Base-by-base conservation (phyloP, 2,329 filamentous ascomycete species). In the Pseudogymnoascus sp. region DNA sequence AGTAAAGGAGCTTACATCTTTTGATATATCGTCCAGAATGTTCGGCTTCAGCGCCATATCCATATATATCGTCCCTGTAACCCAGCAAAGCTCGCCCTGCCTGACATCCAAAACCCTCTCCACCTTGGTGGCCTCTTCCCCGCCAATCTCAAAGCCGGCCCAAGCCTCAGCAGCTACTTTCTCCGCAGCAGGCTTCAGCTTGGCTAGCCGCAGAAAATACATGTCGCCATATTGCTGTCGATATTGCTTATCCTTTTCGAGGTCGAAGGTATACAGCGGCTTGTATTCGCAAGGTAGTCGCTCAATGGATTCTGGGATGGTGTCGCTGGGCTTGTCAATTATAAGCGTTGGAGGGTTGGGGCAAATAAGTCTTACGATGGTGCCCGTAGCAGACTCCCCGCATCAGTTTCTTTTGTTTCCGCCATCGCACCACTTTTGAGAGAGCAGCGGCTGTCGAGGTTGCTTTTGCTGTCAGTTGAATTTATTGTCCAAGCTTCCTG, bases 171-270 rank as follows among this genome's bases (percentile, higher is more conserved):
- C 76, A 0, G 93, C 93, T 60, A 90, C 82, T 66, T 84, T 77
- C 70, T 96, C 90, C 0, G 96, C 89, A 0, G 85, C 83, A 8
- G 92, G 90, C 77, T 93, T 97, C 74, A 99, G 85, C 76, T 90
- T 89, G 38, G 91, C 86, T 24, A 99, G 83, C 11, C 95, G 89
- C 69, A 97, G 75, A 74, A 97, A 99, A 81, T 99, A 99, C 85
- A 98, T 93, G 76, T 99, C 95, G 66, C 89, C 91, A 83, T 90
- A 99, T 77, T 99, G 95, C 75, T 98, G 95, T 74, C 93, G 82
- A 75, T 98, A 99, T 62, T 92, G 89, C 66, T 83, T 83, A 64
- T 83, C 79, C 70, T 83, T 88, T 24, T 89, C 83, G 8, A 98
- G 84, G 59, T 79, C 79, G 75, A 92, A 98, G 6, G 87, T 89